Evolutionary conservation across 2,329 filamentous ascomycete species (phyloP).

Genomic region (Ceratocystis variospora): DNA sequence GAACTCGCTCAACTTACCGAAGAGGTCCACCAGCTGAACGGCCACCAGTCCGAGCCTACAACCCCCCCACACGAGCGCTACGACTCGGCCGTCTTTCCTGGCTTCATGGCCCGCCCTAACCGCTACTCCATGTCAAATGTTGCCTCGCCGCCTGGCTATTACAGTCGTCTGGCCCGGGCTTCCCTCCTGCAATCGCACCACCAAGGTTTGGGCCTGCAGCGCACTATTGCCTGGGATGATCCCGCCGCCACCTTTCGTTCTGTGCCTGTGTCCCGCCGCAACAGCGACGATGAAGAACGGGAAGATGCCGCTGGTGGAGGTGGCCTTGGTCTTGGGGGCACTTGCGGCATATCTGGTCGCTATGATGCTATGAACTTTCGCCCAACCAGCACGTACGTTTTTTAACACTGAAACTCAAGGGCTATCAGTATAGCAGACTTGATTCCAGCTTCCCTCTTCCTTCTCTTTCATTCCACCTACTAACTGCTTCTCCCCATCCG

Average conservation of each 20-base stretch:
- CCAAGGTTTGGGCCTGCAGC: conserved; percentile 40
- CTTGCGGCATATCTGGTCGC: conserved; percentile 36
- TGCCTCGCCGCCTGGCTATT: conserved; percentile 63
- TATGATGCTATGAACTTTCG: conserved; percentile 58
- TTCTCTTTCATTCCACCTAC: neutral
- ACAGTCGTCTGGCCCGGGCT: conserved; percentile 53
- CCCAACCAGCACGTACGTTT: conserved; percentile 64
- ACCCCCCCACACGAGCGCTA: conserved; percentile 90
- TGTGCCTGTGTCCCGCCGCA: conserved; percentile 71
- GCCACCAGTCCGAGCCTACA: conserved; percentile 85
- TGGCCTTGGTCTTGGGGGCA: too few relatives aligned
- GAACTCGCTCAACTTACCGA: conserved; percentile 77
- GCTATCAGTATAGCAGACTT: too few relatives aligned
- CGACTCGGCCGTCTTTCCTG: conserved; percentile 53
- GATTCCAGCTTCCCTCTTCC: neutral
- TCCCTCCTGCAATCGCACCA: conserved; percentile 56
- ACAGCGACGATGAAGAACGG: conserved; percentile 74
- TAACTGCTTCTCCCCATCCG: neutral
- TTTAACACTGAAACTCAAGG: neutral
- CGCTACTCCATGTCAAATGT: conserved; percentile 82
- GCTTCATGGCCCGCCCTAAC: conserved; percentile 69
- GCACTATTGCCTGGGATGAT: conserved; percentile 44
- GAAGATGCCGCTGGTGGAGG: conserved; percentile 35
- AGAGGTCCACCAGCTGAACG: conserved; percentile 51
- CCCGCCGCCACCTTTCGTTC: conserved; percentile 67